A percentile compares a stretch with the other conserved stretches of the same genome.
Evolutionary conservation across 2,329 filamentous ascomycete genomes (phyloP).

Genomic region (Chrysoporthe deuterocubensis): DNA sequence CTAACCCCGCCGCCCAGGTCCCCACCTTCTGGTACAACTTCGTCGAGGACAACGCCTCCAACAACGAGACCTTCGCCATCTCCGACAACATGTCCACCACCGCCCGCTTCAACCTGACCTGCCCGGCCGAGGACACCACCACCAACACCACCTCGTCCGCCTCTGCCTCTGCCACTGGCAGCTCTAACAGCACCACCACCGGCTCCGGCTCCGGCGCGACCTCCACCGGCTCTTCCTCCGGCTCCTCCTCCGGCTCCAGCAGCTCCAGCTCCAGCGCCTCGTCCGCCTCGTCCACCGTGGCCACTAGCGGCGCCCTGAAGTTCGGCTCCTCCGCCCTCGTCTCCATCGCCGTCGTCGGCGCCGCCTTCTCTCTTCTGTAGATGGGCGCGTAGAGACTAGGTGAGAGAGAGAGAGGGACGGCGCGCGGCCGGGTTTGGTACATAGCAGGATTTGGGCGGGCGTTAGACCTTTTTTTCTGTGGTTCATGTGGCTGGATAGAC

Average conservation of each 20-base stretch:
- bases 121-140: slow-evolving; percentile 41
- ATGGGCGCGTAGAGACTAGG: neutral
- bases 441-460: slow-evolving; percentile 10
- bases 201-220: slow-evolving; percentile 32
- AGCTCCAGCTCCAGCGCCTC: slow-evolving; percentile 1
- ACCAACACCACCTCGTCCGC: slow-evolving; percentile 20
- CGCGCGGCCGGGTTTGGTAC: neutral
- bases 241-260: slow-evolving; percentile 13
- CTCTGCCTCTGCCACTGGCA: slow-evolving; percentile 8
- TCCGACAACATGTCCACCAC: slow-evolving; percentile 57
- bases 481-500: slow-evolving; percentile 10
- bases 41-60: slow-evolving; percentile 64
- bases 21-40: slow-evolving; percentile 81
- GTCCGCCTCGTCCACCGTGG: slow-evolving; percentile 16
- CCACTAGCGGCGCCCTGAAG: slow-evolving; percentile 25
- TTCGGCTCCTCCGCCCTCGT: slow-evolving; percentile 27
- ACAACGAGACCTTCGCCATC: slow-evolving; percentile 73
- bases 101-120: slow-evolving; percentile 68
- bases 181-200: slow-evolving; percentile 35
- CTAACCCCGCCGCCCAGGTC: slow-evolving; percentile 32
- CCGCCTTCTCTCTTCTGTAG: slow-evolving; percentile 25
- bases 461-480: neutral
- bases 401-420: neutral
- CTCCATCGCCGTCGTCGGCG: slow-evolving; percentile 23
- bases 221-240: slow-evolving; percentile 30